Evolutionary conservation across 495 filamentous ascomycete genomes (phyloP), one percentile per base, ranked within the genome.

Genomic region (Penicillium simplicissimum): DNA sequence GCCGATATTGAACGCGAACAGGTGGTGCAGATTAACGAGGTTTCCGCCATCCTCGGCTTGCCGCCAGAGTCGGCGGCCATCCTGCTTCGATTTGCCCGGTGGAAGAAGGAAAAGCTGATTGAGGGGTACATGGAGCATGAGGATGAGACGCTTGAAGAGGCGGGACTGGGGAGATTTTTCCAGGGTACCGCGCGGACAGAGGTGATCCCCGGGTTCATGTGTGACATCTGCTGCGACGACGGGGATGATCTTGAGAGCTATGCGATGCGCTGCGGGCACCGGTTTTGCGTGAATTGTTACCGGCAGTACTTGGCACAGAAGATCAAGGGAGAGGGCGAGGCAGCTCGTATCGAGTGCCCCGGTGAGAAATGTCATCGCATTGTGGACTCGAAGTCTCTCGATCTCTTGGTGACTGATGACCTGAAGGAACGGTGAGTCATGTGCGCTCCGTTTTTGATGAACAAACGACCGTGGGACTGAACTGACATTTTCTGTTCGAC

Each of bases 151-250:
- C 75, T 97, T n/a, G 93, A 97, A 66, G 87, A 86, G 49, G 92
- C 94, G 13, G 95, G 95, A 6, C 78, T 98, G 36, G 89, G 90
- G 19, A 82, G 85, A 31, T 85, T 79, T 52, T 81, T 82, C n/a
- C 73, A 81, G n/a, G 75, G 79, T 9, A 81, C 80, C 17, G 90
- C 90, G 8, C 86, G 82, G 66, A 82, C 94, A 11, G 82, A 92
- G 65, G 78, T 82, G 37, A 76, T 96, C 23, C 81, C 83, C 11
- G 90, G 87, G 5, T 98, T 98, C 73, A 80, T 84, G 60, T 98
- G 95, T 76, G 92, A 95, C 51, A 98, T 98, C 64, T 98, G 95
- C 75, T 98, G 90, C 74, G 93, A 98, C 60, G 96, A 98, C 63
- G 87, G 82, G 14, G 78, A 84, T 6, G 87, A 86, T 0, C 74